phyloP scores from a whole-genome alignment of 176 grass and related monocot genomes.

The Cenchrus fungigraminus region DNA sequence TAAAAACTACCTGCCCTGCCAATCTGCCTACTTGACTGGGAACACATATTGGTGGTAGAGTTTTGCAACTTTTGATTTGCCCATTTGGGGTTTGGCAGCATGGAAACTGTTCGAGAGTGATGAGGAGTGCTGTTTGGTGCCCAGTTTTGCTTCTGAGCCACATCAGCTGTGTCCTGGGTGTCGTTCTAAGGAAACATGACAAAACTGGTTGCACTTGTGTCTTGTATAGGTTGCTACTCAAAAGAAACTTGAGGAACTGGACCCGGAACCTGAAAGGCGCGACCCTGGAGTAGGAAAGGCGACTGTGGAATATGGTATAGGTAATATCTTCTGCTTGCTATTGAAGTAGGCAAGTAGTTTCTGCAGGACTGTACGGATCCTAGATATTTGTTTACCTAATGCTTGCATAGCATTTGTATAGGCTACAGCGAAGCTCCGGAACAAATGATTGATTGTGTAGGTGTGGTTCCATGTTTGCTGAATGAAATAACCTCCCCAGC shows the following conservation, averaged over 20 bases:
- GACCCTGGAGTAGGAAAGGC: constrained; percentile 18
- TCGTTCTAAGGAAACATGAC: background rate
- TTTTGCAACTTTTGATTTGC: background rate
- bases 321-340: background rate
- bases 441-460: background rate
- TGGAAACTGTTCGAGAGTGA: background rate
- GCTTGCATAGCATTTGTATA: constrained; percentile 10
- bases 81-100: background rate
- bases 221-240: constrained; percentile 37
- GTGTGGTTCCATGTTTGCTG: background rate
- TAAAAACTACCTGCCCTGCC: background rate
- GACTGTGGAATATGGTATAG: constrained; percentile 22
- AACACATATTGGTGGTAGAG: background rate
- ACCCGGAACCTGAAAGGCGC: background rate
- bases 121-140: background rate
- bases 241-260: background rate
- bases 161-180: background rate
- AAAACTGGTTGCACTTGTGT: constrained; percentile 22
- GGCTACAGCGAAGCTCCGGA: background rate
- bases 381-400: background rate
- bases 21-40: background rate
- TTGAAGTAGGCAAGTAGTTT: background rate
- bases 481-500: background rate
- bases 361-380: background rate
- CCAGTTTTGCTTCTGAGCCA: background rate